A percentile compares a stretch with the other conserved stretches of the same genome.
phyloP scores from a whole-genome alignment of 176 grass and related monocot species.

The Aegilops bicornis region DNA sequence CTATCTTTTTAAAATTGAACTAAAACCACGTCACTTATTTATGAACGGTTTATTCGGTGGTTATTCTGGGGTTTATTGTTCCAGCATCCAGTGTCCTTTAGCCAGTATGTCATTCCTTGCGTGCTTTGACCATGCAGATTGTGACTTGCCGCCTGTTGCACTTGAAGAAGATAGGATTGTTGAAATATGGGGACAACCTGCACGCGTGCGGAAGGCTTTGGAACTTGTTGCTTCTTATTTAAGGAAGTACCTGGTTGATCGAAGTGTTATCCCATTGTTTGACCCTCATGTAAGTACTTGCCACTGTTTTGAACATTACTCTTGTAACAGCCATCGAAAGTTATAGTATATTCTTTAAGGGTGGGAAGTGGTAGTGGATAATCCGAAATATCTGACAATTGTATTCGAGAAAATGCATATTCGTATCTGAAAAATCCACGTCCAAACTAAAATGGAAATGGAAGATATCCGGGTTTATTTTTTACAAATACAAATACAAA shows the following conservation, averaged over 20 bases:
- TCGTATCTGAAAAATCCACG: no score
- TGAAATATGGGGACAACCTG: constrained; percentile 59
- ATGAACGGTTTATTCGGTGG: not conserved
- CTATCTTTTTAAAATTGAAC: no score
- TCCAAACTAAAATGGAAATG: no score
- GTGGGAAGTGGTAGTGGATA: no score
- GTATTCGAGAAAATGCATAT: no score
- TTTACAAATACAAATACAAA: no score
- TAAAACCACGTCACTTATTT: no score
- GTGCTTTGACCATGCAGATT: constrained; percentile 39
- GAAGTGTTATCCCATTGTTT: constrained; percentile 59
- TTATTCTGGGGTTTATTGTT: not conserved
- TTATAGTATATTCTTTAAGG: not conserved
- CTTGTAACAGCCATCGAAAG: not conserved
- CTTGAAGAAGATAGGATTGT: constrained; percentile 61
- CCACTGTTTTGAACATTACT: constrained; percentile 8
- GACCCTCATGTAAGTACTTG: constrained; percentile 45
- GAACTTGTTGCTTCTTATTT: constrained; percentile 63
- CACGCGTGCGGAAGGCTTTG: constrained; percentile 45
- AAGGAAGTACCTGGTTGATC: constrained; percentile 72
- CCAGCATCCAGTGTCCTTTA: constrained; percentile 7
- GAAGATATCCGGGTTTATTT: no score
- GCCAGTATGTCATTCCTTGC: constrained; percentile 10
- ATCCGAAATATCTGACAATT: no score
- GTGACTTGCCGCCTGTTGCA: constrained; percentile 55